phyloP scores from a whole-genome alignment of 2,329 filamentous ascomycete species.

The Paraphaeosphaeria minitans region DNA sequence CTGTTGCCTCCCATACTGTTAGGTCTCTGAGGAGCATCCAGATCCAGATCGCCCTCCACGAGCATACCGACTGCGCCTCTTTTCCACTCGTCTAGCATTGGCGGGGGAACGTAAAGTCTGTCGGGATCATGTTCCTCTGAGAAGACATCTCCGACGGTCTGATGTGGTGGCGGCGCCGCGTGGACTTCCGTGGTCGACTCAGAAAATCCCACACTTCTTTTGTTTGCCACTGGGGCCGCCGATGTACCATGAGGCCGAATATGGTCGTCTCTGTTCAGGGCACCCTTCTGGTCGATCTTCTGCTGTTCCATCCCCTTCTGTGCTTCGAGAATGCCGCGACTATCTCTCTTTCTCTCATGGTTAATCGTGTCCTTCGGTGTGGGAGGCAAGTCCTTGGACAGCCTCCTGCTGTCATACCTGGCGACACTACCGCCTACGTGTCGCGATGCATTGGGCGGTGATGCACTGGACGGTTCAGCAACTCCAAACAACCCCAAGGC shows the following conservation, averaged over 20 bases:
- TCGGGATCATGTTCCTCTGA: constrained; percentile 52
- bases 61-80: constrained; percentile 48
- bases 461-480: constrained; percentile 26
- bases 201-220: constrained; percentile 50
- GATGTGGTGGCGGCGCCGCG: constrained; percentile 29
- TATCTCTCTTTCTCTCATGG: constrained; percentile 33
- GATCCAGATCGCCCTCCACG: constrained; percentile 49
- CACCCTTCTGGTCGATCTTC: constrained; percentile 42
- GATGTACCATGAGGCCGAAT: constrained; percentile 38
- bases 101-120: constrained; percentile 60
- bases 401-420: constrained; percentile 42
- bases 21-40: constrained; percentile 41
- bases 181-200: constrained; percentile 30
- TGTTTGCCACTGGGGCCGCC: constrained; percentile 39
- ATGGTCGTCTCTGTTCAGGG: constrained; percentile 39
- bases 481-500: constrained; percentile 42
- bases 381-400: constrained; percentile 28
- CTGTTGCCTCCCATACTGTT: constrained; percentile 38
- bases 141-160: constrained; percentile 34
- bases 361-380: constrained; percentile 24
- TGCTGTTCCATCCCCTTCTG: constrained; percentile 48
- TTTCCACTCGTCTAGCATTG: constrained; percentile 64
- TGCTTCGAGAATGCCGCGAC: constrained; percentile 41
- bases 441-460: constrained; percentile 19
- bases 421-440: constrained; percentile 34